A percentile compares a stretch with the other conserved stretches of the same genome.
phyloP scores from a whole-genome alignment of 768 basidiomycete species.

The Lactarius hengduanensis region DNA sequence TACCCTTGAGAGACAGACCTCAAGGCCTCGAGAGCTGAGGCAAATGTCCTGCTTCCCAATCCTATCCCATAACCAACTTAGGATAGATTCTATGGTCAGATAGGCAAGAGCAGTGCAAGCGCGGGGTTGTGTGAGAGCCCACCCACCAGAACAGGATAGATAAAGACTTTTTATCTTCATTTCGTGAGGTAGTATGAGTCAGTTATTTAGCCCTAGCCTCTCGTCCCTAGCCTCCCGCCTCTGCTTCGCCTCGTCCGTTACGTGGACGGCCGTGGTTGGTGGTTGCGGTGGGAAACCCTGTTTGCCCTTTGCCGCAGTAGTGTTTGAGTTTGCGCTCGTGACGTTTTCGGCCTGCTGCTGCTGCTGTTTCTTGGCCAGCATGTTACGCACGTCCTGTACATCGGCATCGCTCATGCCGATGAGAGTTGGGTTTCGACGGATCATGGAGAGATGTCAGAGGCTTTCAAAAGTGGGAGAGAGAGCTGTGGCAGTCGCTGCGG shows the following conservation, averaged over 20 bases:
- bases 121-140: background rate
- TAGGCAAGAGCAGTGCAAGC: background rate
- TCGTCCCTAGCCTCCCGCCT: slow-evolving; percentile 39
- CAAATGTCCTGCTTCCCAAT: no score
- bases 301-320: slow-evolving; percentile 19
- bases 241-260: slow-evolving; percentile 37
- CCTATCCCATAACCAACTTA: no score
- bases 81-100: background rate
- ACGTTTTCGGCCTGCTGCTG: slow-evolving; percentile 22
- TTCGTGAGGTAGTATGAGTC: background rate
- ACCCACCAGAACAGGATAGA: background rate
- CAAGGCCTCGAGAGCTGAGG: background rate
- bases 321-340: slow-evolving; percentile 5
- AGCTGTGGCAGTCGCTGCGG: slow-evolving; percentile 15
- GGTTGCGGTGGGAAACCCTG: slow-evolving; percentile 12
- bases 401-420: slow-evolving; percentile 75
- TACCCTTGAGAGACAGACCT: background rate
- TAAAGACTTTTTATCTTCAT: background rate
- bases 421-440: slow-evolving; percentile 72
- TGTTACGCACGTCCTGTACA: slow-evolving; percentile 73
- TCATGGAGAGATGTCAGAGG: slow-evolving; percentile 47
- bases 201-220: slow-evolving; percentile 34
- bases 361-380: slow-evolving; percentile 41
- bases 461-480: background rate
- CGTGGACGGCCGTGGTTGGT: slow-evolving; percentile 20